Percentiles rank a stretch among this genome's conserved stretches.
Conservation (phyloP, 2,329 filamentous ascomycete species). For the Cercospora beticola region DNA sequence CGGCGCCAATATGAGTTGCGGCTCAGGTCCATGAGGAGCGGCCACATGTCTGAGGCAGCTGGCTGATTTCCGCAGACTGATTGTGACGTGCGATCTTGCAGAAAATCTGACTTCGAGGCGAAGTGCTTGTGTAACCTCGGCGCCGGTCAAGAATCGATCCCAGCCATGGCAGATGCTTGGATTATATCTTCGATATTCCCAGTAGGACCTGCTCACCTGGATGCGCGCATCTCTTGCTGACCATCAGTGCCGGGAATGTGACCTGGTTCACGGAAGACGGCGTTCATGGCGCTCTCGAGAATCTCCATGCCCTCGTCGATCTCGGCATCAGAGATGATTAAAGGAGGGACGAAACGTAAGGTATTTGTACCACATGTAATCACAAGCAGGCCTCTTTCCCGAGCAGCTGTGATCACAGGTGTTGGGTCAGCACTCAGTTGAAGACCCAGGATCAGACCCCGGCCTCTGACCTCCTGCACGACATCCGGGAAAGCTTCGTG, state of each 20-base stretch:
- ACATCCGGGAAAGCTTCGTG: conserved; percentile 65
- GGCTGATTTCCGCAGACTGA: not conserved
- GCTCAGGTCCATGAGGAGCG: not conserved
- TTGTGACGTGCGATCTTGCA: not conserved
- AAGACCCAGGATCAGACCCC: conserved; percentile 80
- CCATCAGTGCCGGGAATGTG: conserved; percentile 43
- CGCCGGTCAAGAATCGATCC: not conserved
- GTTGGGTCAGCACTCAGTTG: conserved; percentile 75
- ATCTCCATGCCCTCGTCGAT: conserved; percentile 76
- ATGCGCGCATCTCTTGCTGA: conserved; percentile 46
- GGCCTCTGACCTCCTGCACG: conserved; percentile 76
- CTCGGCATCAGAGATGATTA: conserved; percentile 77
- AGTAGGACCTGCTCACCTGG: conserved; percentile 1
- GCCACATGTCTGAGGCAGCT: not conserved
- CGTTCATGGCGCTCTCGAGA: conserved; percentile 65
- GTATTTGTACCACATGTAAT: conserved; percentile 95
- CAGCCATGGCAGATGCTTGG: not conserved
- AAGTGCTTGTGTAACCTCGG: not conserved
- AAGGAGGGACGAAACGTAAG: conserved; percentile 82
- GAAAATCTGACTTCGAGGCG: not conserved
- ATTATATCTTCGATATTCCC: not conserved
- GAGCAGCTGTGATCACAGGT: conserved; percentile 76
- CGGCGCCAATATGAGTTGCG: not conserved
- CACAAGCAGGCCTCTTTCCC: conserved; percentile 82
- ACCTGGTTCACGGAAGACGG: conserved; percentile 49